A percentile compares a stretch with the other conserved stretches of the same genome.
phyloP scores from a whole-genome alignment of 148 eudicot genomes.

The Rhododendron williamsianum region DNA sequence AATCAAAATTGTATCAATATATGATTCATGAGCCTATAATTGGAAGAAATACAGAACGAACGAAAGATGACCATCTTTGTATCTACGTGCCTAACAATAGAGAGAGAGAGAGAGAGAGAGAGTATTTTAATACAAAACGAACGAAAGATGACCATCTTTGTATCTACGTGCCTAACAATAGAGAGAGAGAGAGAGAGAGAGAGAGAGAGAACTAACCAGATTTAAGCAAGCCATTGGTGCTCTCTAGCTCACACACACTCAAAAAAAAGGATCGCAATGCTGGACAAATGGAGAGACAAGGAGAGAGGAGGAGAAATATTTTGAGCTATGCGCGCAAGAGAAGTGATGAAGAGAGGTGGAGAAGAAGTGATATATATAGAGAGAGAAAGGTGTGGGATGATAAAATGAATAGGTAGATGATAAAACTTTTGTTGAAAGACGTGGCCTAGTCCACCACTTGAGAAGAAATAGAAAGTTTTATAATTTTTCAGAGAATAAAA shows the following conservation, averaged over 20 bases:
- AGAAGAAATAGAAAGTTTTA: not conserved
- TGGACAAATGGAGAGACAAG: not conserved
- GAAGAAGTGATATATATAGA: not conserved
- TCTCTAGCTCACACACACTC: not conserved
- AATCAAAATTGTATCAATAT: not conserved
- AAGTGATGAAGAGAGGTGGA: not conserved
- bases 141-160: not conserved
- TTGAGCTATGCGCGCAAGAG: not conserved
- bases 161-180: not conserved
- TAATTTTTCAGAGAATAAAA: not conserved
- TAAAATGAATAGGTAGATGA: not conserved
- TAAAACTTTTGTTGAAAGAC: not conserved
- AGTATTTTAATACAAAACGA: not conserved
- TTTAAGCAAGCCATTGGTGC: conserved; percentile 23
- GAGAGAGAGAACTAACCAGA: not conserved
- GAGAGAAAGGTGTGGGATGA: not conserved
- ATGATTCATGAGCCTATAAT: not conserved
- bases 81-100: not conserved
- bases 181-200: not conserved
- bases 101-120: not conserved
- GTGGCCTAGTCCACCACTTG: not conserved
- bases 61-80: not conserved
- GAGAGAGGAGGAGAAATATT: not conserved
- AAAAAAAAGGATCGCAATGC: not conserved
- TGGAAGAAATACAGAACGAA: not conserved